Evolutionary conservation across 2,329 filamentous ascomycete genomes (phyloP), one percentile per base, ranked within the genome.

Genomic region (Colletotrichum sojae): DNA sequence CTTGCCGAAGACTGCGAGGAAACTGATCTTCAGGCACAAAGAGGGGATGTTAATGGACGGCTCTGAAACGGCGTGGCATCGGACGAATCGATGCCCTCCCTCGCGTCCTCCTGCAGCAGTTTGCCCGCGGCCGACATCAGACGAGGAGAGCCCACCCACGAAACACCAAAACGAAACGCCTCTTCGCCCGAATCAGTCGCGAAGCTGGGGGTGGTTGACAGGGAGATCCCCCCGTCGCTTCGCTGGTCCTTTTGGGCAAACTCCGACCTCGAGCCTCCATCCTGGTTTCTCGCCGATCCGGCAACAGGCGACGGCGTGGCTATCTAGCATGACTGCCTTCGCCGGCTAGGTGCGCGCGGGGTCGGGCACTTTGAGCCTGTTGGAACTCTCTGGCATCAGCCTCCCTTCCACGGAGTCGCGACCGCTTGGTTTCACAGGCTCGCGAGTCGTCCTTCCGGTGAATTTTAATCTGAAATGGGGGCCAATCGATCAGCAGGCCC

Each of bases 381-480:
- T 60, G 55, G 55, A 46, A 36, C 31, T 36, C 62, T 48, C 36
- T 69, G 45, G 43, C 49, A 46, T 25, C 15, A 31, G 16, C 39
- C 20, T 27, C 49, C 27, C n/a, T 56, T 36, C 31, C 31, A 36
- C 31, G 22, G 18, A 61, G 18, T 45, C 56, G 43, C 45, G 5
- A 51, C 51, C 40, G 13, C 25, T 40, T 46, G 63, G 67, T 69
- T 69, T 69, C 67, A 69, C 55, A 39, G 27, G 25, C 49, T 66
- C 62, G 62, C 62, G 43, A 67, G 49, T 61, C 45, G 61, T 48
- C 36, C 49, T 69, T 22, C 53, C 52, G 31, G 56, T 49, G n/a
- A 69, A 69, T 67, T 48, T 53, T 60, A 69, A 69, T 52, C 51
- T 46, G 25, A 53, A 52, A 43, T 40, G 16, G 62, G 43, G 18